These are phyloP conservation scores for Salix brachista DNA, from an alignment of 345 rosid genomes.

Conservation along the genomic window DNA sequence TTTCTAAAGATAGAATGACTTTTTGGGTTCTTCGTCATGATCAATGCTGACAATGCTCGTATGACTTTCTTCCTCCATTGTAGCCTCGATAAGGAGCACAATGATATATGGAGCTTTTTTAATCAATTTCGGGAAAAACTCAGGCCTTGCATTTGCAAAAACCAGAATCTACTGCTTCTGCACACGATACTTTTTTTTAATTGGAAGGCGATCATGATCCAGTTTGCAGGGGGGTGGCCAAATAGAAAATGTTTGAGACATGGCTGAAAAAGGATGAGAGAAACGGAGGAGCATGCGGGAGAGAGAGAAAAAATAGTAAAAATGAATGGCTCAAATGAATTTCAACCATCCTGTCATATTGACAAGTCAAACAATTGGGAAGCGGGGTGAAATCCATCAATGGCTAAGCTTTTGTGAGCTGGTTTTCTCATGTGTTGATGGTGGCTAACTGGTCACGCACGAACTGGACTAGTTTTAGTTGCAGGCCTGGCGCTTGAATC, in stretches of 20 bases:
- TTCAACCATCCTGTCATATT: not conserved
- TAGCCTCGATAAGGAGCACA: not conserved
- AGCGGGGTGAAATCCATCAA: not conserved
- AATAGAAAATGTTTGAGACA: not conserved
- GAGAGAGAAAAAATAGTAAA: not conserved
- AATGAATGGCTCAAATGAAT: not conserved
- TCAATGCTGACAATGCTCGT: not conserved
- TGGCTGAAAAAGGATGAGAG: not conserved
- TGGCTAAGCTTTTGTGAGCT: not conserved
- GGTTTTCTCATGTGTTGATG: not conserved
- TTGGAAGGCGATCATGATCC: not conserved
- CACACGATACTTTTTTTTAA: not conserved
- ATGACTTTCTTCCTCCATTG: not conserved
- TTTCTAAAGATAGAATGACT: not conserved
- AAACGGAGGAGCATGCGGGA: not conserved
- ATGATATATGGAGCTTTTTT: not conserved
- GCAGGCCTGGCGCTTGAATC: not conserved
- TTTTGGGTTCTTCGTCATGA: not conserved
- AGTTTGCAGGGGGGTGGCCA: not conserved
- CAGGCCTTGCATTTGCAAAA: not conserved
- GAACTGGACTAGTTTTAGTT: not conserved
- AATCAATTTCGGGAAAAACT: not conserved
- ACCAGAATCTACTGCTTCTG: not conserved
- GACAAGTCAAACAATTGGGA: not conserved
- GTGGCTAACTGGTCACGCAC: not conserved